Conservation (phyloP, 2,329 filamentous ascomycete species). For the Fusarium nisikadoi region DNA sequence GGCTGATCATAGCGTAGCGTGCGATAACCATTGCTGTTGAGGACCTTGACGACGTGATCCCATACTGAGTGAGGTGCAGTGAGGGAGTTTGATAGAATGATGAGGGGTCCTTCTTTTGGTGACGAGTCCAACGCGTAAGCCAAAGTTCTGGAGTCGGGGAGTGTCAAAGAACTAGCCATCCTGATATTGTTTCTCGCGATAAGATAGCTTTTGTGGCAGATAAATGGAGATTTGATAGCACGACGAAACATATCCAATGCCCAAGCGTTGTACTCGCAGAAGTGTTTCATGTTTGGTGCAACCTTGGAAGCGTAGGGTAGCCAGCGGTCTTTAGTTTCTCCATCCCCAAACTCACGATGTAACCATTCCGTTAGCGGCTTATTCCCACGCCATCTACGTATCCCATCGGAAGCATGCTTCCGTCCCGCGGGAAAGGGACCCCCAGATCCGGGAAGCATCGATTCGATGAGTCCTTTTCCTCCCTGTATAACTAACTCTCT, state of each 20-base stretch:
- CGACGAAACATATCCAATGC: constrained; percentile 2
- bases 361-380: constrained; percentile 5
- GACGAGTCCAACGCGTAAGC: constrained; percentile 46
- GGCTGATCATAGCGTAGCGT: constrained; percentile 57
- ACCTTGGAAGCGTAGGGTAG: background rate
- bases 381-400: constrained; percentile 21
- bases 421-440: constrained; percentile 1
- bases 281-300: background rate
- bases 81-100: constrained; percentile 55
- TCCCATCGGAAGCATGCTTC: constrained; percentile 31
- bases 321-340: background rate
- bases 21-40: constrained; percentile 51
- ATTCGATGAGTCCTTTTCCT: constrained; percentile 27
- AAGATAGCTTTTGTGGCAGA: background rate
- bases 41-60: constrained; percentile 52
- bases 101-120: constrained; percentile 43
- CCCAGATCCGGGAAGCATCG: constrained; percentile 23
- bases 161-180: constrained; percentile 37
- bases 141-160: constrained; percentile 44
- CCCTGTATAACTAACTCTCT: background rate
- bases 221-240: background rate
- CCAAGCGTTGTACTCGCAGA: background rate
- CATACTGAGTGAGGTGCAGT: constrained; percentile 50
- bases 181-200: background rate
- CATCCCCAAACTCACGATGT: constrained; percentile 1